Evolutionary conservation across 1,284 basidiomycete species (phyloP).

Genomic region (Cutaneotrichosporon sp.): DNA sequence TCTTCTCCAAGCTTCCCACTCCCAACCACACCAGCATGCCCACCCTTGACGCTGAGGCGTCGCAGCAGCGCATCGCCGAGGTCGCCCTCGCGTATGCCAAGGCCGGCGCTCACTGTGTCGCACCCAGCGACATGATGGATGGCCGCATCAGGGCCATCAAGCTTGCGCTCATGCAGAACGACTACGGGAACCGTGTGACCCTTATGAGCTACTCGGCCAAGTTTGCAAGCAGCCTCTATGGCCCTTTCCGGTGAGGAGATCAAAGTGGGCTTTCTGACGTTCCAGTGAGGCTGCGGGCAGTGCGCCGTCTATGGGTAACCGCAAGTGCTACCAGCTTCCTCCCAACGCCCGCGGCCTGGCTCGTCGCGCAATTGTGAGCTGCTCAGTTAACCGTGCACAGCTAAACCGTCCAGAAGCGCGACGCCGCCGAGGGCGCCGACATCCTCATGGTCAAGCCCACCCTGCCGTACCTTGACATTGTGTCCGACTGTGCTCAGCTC

Average conservation of each 20-base stretch:
- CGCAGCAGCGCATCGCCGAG: conserved; percentile 81
- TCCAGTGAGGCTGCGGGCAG: conserved; percentile 90
- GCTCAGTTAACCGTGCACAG: too few species aligned
- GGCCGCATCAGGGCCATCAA: conserved; percentile 91
- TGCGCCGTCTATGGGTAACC: conserved; percentile 88
- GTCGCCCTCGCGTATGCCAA: conserved; percentile 91
- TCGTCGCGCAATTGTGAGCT: conserved; percentile 82
- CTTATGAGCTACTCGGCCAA: conserved; percentile 99
- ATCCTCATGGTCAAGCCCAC: conserved; percentile 99
- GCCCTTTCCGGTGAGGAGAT: conserved; percentile 80
- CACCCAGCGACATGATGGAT: conserved; percentile 99
- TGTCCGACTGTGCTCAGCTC: conserved; percentile 80
- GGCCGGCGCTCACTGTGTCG: conserved; percentile 96
- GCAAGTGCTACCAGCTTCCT: conserved; percentile 97
- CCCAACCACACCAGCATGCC: conserved; percentile 42
- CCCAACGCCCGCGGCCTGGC: conserved; percentile 86
- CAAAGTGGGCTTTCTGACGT: neutral
- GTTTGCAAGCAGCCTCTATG: conserved; percentile 95
- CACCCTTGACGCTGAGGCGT: conserved; percentile 64
- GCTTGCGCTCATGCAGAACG: conserved; percentile 73
- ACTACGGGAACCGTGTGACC: conserved; percentile 80
- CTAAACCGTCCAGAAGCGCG: conserved; percentile 67
- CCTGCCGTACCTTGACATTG: conserved; percentile 93
- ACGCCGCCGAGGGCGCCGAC: conserved; percentile 92
- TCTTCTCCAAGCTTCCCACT: conserved; percentile 58